A percentile compares a stretch with the other conserved stretches of the same genome.
Conservation (phyloP, 1,139 yeast genomes). For the Wickerhamomyces sp. region DNA sequence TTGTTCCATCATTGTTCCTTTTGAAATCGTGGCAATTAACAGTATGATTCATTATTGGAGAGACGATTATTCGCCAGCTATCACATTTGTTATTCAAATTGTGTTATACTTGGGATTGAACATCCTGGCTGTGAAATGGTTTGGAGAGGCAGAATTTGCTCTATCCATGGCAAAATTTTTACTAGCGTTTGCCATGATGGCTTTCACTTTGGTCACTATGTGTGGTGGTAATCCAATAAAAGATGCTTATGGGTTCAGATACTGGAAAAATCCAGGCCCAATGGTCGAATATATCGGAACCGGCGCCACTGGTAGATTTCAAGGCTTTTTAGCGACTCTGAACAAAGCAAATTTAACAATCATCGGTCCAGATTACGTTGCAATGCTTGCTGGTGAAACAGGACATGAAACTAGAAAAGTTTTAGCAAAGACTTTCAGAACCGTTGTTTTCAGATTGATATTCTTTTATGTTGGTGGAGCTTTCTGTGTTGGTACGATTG, state of each 20-base stretch:
- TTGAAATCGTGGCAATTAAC: constrained; percentile 73
- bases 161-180: constrained; percentile 62
- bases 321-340: constrained; percentile 56
- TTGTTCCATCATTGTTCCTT: constrained; percentile 61
- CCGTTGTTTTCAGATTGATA: constrained; percentile 73
- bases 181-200: constrained; percentile 66
- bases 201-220: constrained; percentile 57
- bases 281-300: constrained; percentile 45
- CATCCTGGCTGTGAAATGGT: constrained; percentile 56
- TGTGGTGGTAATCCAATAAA: constrained; percentile 68
- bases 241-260: constrained; percentile 72
- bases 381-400: constrained; percentile 77
- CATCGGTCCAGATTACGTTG: constrained; percentile 72
- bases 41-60: constrained; percentile 70
- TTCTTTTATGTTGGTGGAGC: constrained; percentile 65
- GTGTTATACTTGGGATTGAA: constrained; percentile 44
- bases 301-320: constrained; percentile 45
- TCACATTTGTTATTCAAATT: constrained; percentile 49
- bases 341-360: constrained; percentile 74
- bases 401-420: constrained; percentile 63
- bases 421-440: constrained; percentile 73
- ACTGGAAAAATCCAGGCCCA: constrained; percentile 64
- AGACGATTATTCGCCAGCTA: constrained; percentile 57
- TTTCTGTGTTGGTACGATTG: constrained; percentile 68
- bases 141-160: constrained; percentile 69